Evolutionary conservation across 352 stramenopile genomes (phyloP), one percentile per base, ranked within the genome.

Genomic region (Vaucheria bursata): DNA sequence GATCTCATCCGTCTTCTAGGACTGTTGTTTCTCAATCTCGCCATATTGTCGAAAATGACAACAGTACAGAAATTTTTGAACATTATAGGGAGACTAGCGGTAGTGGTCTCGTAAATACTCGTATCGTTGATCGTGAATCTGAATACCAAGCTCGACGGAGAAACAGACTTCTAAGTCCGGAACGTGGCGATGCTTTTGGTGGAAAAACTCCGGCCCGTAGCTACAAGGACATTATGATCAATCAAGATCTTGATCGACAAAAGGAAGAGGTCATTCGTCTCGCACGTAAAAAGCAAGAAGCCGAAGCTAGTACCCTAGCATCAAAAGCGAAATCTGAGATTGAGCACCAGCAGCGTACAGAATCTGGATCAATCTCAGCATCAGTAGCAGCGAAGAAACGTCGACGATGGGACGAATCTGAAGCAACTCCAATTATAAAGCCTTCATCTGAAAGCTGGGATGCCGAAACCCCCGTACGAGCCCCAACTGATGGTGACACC

Each of bases 111-210:
- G 91, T 97, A 39, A 97, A 97, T 83, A 97, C 92, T 38, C 86
- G 90, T 75, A 97, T 98, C 72, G 79, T 87, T 7, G 92, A 97
- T 85, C 87, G 94, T 31, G 94, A 98, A 85, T 95, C 92, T 71
- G 89, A 95, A 12, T 93, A 93, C 79, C 87, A 91, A 29, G 86
- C 83, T 18, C 79, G 86, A 64, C 79, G 77, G 8, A 35, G 35
- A n/a, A 85, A 75, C 65, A 70, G 71, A 37, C 39, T 68, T 65
- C 79, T 87, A 40, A 83, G 88, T 81, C 81, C 32, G n/a, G 12
- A 97, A 83, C 85, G 91, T 36, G 86, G 90, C 71, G 93, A 98
- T 80, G 88, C 91, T 7, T 96, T 97, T 78, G 86, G 85, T 29
- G 90, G 89, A 38, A 82, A 90, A 77, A 92, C 90, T 25, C 93